These are phyloP conservation scores for Chionographis japonica DNA, from an alignment of 106 monocot species.

Conservation along the genomic window DNA sequence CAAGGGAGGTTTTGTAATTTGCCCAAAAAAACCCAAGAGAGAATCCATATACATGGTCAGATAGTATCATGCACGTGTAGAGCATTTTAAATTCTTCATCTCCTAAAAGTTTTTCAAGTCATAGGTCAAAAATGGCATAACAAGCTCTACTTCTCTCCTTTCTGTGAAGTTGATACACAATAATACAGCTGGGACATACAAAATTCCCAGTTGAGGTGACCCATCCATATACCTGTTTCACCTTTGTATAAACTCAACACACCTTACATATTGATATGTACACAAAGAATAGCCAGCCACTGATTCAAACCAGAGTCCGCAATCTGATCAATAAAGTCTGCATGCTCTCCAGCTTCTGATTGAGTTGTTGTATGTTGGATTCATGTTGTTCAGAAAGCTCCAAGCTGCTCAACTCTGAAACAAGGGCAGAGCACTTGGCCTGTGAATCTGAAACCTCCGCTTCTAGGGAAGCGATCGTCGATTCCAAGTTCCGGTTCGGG, in stretches of 20 bases:
- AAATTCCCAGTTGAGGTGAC: neutral
- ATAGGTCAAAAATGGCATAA: too few species aligned
- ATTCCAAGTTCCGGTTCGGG: constrained; percentile 26
- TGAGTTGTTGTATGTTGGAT: constrained; percentile 54
- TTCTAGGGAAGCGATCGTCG: constrained; percentile 55
- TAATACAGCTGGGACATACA: neutral
- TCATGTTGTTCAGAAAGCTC: constrained; percentile 27
- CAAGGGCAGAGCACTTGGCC: constrained; percentile 52
- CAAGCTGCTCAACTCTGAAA: constrained; percentile 44
- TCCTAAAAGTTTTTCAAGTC: too few species aligned
- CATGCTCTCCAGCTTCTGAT: constrained; percentile 76
- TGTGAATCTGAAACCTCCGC: constrained; percentile 59
- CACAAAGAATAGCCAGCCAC: constrained; percentile 22
- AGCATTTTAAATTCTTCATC: too few species aligned
- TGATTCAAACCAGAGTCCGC: constrained; percentile 31
- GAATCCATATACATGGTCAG: too few species aligned
- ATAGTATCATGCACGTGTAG: too few species aligned
- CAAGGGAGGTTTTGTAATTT: too few species aligned
- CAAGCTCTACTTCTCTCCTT: too few species aligned
- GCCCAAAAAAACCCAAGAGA: too few species aligned
- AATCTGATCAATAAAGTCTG: constrained; percentile 65
- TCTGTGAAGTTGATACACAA: too few species aligned
- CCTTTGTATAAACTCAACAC: constrained; percentile 14
- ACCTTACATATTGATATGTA: constrained; percentile 14
- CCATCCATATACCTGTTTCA: neutral